Conservation (phyloP, 176 grass and related monocot genomes). For the Elymus sibiricus region DNA sequence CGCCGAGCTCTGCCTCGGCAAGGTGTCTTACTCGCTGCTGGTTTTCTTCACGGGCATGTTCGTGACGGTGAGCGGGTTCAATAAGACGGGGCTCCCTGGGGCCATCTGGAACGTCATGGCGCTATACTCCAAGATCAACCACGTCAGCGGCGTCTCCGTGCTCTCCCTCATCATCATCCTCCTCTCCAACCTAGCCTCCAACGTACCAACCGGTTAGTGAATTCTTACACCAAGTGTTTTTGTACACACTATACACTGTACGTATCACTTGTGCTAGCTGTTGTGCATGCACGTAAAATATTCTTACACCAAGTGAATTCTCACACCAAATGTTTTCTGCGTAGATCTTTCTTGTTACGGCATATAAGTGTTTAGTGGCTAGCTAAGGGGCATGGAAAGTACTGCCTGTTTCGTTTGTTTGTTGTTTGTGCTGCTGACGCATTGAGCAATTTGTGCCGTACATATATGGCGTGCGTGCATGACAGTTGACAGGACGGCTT, state of each 20-base stretch:
- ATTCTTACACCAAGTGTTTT: neutral
- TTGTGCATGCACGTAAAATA: neutral
- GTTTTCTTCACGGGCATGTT: slow-evolving; percentile 99
- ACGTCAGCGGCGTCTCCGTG: slow-evolving; percentile 55
- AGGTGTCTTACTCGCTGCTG: slow-evolving; percentile 95
- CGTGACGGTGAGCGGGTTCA: slow-evolving; percentile 94
- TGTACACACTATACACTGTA: neutral
- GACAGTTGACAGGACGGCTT: neutral
- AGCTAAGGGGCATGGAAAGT: neutral
- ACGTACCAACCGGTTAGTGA: slow-evolving; percentile 83
- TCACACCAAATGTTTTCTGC: no score
- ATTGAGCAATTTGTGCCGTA: neutral
- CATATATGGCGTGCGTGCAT: neutral
- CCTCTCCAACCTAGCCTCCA: slow-evolving; percentile 96
- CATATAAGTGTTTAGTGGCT: neutral
- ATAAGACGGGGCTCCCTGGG: slow-evolving; percentile 80
- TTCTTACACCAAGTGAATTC: no score
- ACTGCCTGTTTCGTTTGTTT: neutral
- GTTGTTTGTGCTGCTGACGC: neutral
- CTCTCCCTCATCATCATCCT: slow-evolving; percentile 76
- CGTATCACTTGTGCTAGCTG: neutral
- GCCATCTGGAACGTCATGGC: slow-evolving; percentile 90
- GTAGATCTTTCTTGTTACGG: neutral
- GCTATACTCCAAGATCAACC: slow-evolving; percentile 75
- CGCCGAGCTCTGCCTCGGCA: slow-evolving; percentile 70